Base-by-base conservation (phyloP, 1,284 basidiomycete species). In the Meira nashicola region DNA sequence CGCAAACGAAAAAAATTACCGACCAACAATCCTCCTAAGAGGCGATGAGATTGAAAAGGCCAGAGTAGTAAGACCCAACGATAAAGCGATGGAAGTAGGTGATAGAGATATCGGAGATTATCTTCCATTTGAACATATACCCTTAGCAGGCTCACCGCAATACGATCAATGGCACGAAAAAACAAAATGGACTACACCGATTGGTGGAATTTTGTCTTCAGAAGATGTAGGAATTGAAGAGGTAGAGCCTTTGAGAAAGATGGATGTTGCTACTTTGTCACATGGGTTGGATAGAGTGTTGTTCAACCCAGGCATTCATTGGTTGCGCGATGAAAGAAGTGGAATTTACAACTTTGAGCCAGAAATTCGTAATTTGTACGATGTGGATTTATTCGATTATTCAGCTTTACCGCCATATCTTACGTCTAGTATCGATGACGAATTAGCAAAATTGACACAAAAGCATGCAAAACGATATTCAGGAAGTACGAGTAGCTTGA, bases 401-500 rank as follows among this genome's bases (percentile, higher is more conserved):
- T 86, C 89, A 59, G 85, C 89, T 1, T 79, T 93, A 0, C 83
- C 85, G 2, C 83, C 84, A 0, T 98, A 96, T 70, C 80, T 90
- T 39, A 87, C 84, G 33, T 92, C 91, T 60, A 92, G 89, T 3
- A 81, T 83, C 57, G 94, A 98, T 73, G 75, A 84, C 63, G 89
- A 89, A 60, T 80, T 97, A 5, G 81, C 83, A 58, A 73, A 78
- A 2, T 79, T 95, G 14, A 87, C 89, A 0, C 81, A 84, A 65
- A 78, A 79, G 40, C 82, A 89, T 60, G 78, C 82, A 0, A 84
- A 85, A 46, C 82, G 76, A 41, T 97, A 89, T 76, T 85, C 85
- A 15, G 94, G 94, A 0, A 93, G 90, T 9, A 98, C 94, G 0
- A 94, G 91, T n/a, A 93, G 90, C 10, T 80, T 95, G 61, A 89